Evolutionary conservation across 2,329 filamentous ascomycete species (phyloP), one percentile per base, ranked within the genome.

Genomic region (Emericellopsis cladophorae): DNA sequence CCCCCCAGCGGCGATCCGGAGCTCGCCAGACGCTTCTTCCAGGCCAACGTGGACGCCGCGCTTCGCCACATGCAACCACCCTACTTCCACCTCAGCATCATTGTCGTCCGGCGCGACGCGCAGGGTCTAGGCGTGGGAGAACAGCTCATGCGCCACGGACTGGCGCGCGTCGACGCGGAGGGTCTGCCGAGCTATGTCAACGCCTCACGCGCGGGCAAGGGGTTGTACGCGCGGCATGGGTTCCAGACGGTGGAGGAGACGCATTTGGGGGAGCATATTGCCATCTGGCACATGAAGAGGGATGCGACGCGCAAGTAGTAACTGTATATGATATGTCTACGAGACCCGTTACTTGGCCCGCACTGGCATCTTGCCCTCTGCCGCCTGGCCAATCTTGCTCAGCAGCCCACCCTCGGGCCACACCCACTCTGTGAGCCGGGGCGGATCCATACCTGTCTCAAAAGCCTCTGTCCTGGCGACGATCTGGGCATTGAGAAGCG

Each of bases 401-500:
- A 59, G 64, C 46, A 62, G 48, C 1, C 59, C 58, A 36, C 61
- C 54, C 41, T 64, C 60, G 35, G 76, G 70, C 81, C 81, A 86
- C 8, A 59, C 67, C 81, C 81, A 87, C 42, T 78, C 66, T 40
- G 69, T 75, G 51, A 82, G 67, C 53, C 74, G 70, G 29, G 75
- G 64, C 2, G 81, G 80, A 59, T 89, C 84, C 49, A 84, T 61
- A 16, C 84, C 84, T 39, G 70, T 68, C 64, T 85, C 79, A 50
- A 76, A 86, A 0, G 81, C 81, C 55, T 75, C 69, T 43, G 72
- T 76, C 50, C 69, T 70, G 2, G 78, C 79, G 39, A 64, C 62
- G 49, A 85, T 76, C 65, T 83, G 79, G 47, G 70, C 62, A 49
- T 81, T 75, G 45, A 79, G 58, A 49, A 89, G 65, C 42, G 65